Conservation (phyloP, 768 basidiomycete genomes). For the Suillus variegatus region DNA sequence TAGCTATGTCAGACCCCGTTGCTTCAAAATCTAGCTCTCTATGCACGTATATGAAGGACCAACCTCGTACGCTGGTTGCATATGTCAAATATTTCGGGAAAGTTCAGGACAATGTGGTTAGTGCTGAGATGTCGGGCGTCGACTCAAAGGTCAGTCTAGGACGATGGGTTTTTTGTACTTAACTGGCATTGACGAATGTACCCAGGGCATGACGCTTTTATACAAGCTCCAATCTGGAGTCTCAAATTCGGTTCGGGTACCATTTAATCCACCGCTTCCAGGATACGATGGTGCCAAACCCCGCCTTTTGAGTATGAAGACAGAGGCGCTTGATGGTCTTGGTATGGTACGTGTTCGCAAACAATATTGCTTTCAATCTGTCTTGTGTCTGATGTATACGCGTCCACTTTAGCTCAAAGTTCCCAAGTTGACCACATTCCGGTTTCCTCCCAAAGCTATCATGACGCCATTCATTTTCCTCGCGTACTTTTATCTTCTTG, state of each 20-base stretch:
- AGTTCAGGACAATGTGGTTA: constrained; percentile 50
- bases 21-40: constrained; percentile 52
- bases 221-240: constrained; percentile 55
- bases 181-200: neutral
- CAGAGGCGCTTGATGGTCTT: constrained; percentile 61
- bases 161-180: neutral
- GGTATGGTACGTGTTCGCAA: constrained; percentile 60
- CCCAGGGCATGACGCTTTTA: constrained; percentile 67
- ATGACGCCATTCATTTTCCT: constrained; percentile 24
- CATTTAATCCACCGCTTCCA: constrained; percentile 68
- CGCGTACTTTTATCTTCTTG: constrained; percentile 19
- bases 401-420: constrained; percentile 21
- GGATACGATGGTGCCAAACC: constrained; percentile 85
- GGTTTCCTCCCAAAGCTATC: constrained; percentile 41
- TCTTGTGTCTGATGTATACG: neutral
- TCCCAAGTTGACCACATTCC: constrained; percentile 40
- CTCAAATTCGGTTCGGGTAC: constrained; percentile 49
- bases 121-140: constrained; percentile 73
- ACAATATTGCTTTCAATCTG: neutral
- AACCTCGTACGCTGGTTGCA: constrained; percentile 78
- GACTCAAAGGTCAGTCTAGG: constrained; percentile 53
- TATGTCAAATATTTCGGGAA: constrained; percentile 48
- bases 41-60: constrained; percentile 60
- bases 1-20: constrained; percentile 65
- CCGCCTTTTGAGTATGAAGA: constrained; percentile 77